phyloP scores from a whole-genome alignment of 306 rosid genomes.

The Quercus dentata region DNA sequence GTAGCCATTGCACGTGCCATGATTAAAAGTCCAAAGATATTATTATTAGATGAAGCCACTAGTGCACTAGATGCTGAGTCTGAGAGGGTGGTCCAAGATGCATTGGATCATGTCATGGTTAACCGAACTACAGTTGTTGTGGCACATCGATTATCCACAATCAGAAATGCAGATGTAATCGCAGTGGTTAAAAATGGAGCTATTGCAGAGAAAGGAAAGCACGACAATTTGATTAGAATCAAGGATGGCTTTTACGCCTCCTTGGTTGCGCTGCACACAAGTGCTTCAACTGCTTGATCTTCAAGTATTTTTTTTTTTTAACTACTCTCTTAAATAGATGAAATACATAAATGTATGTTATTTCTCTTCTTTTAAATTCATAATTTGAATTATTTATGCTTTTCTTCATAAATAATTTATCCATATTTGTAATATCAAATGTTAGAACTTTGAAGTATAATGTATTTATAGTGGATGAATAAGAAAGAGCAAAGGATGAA shows the following conservation, averaged over 20 bases:
- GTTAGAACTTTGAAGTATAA: too few relatives aligned
- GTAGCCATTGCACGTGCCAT: constrained; percentile 70
- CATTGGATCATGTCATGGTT: constrained; percentile 53
- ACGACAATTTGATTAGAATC: constrained; percentile 28
- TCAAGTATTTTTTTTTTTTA: too few relatives aligned
- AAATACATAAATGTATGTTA: too few relatives aligned
- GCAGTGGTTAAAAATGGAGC: constrained; percentile 57
- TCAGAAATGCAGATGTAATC: constrained; percentile 52
- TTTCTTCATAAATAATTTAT: too few relatives aligned
- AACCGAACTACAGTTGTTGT: constrained; percentile 56
- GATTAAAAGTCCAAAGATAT: constrained; percentile 54
- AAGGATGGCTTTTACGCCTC: constrained; percentile 42
- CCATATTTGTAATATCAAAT: too few relatives aligned
- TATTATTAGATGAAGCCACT: constrained; percentile 65
- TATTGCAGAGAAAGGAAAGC: constrained; percentile 47
- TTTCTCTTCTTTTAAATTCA: too few relatives aligned
- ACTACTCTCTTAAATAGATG: too few relatives aligned
- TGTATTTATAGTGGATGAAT: too few relatives aligned
- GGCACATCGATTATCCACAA: constrained; percentile 62
- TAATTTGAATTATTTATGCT: too few relatives aligned
- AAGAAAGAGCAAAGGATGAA: too few relatives aligned
- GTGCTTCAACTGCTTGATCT: constrained; percentile 1
- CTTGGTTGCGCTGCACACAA: constrained; percentile 30
- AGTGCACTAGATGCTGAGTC: constrained; percentile 79
- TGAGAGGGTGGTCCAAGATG: constrained; percentile 64